phyloP scores from a whole-genome alignment of 169 alveolate species.

The Eimeria falciformis region DNA sequence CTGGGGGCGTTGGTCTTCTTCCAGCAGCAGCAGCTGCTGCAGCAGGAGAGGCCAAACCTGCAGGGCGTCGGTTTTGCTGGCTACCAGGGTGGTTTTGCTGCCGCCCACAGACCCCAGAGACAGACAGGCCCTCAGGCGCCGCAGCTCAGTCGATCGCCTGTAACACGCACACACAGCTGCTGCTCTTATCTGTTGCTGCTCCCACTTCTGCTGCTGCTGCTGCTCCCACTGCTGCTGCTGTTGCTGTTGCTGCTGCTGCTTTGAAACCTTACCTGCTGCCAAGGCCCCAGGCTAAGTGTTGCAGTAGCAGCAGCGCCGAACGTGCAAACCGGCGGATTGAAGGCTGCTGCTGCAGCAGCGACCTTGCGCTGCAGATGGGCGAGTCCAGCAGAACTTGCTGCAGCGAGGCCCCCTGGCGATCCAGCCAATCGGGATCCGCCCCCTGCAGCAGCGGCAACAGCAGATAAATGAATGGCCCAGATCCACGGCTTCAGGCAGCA shows the following conservation, averaged over 20 bases:
- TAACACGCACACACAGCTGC: background rate
- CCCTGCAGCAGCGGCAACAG: conserved; percentile 29
- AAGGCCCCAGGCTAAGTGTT: conserved; percentile 19
- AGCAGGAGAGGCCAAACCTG: conserved; percentile 15
- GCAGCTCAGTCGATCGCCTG: background rate
- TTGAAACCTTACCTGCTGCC: conserved; percentile 4
- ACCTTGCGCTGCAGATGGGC: conserved; percentile 50
- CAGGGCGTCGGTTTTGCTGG: conserved; percentile 11
- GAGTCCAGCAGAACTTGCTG: conserved; percentile 40
- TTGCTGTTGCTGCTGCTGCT: background rate
- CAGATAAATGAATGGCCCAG: background rate
- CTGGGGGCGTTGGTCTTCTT: background rate
- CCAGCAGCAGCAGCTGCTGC: conserved; percentile 43
- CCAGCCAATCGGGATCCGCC: conserved; percentile 24
- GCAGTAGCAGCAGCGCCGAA: conserved; percentile 40
- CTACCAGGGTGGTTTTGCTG: background rate
- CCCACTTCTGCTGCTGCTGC: background rate
- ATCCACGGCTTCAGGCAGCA: background rate
- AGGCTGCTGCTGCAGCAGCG: conserved; percentile 30
- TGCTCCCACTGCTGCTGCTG: background rate
- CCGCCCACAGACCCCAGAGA: background rate
- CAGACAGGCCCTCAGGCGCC: background rate
- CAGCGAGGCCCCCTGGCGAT: background rate
- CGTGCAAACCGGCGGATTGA: background rate
- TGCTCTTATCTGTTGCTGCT: background rate